phyloP scores from a whole-genome alignment of 2,329 filamentous ascomycete genomes.

The Fusarium sp. region DNA sequence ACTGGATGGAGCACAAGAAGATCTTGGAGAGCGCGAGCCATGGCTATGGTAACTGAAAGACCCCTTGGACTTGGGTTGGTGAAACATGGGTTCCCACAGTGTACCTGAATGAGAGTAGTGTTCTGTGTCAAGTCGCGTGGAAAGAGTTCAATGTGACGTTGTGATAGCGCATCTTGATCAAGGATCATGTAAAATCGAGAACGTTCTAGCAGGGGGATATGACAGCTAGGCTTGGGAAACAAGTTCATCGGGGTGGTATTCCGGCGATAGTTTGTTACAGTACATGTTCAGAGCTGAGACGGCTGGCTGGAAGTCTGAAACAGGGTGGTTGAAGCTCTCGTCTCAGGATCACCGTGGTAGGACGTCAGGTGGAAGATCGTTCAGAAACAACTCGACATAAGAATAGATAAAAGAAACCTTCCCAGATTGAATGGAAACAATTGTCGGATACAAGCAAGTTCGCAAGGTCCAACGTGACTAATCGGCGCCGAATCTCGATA shows the following conservation, averaged over 20 bases:
- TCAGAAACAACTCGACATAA: slow-evolving; percentile 3
- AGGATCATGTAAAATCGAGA: slow-evolving; percentile 20
- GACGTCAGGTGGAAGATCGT: slow-evolving; percentile 1
- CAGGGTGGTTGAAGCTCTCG: slow-evolving; percentile 32
- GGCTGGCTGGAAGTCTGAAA: slow-evolving; percentile 42
- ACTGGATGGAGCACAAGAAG: slow-evolving; percentile 12
- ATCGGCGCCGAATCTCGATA: not conserved
- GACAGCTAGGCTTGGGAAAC: slow-evolving; percentile 16
- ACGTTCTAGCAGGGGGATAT: slow-evolving; percentile 21
- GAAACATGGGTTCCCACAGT: slow-evolving; percentile 27
- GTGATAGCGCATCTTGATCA: not conserved
- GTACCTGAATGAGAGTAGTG: slow-evolving; percentile 3
- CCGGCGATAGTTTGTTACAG: slow-evolving; percentile 25
- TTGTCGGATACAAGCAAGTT: not conserved
- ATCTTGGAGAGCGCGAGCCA: slow-evolving; percentile 9
- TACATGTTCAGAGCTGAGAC: slow-evolving; percentile 40
- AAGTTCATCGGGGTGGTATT: slow-evolving; percentile 12
- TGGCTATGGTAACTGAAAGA: slow-evolving; percentile 2
- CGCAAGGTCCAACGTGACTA: not conserved
- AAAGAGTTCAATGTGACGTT: slow-evolving; percentile 23
- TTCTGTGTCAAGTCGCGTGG: slow-evolving; percentile 29
- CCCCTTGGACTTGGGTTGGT: slow-evolving; percentile 18
- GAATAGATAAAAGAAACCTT: slow-evolving; percentile 5
- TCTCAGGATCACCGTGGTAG: slow-evolving; percentile 19
- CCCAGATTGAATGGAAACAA: not conserved